A percentile compares a stretch with the other conserved stretches of the same genome.
phyloP scores from a whole-genome alignment of 1,284 basidiomycete genomes.

The Irpex lacteus region DNA sequence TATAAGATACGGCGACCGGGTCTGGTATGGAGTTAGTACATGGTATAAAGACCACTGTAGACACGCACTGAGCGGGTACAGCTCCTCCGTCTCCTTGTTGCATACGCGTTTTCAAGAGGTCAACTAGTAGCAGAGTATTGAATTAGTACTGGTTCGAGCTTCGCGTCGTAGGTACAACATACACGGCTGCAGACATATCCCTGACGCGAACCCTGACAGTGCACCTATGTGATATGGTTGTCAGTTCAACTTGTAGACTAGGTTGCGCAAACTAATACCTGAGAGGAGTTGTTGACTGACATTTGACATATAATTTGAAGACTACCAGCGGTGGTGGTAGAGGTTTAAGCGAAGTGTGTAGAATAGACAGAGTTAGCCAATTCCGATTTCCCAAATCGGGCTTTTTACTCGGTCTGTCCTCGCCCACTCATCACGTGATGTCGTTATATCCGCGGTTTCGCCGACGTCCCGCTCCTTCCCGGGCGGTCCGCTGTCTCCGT shows the following conservation, averaged over 20 bases:
- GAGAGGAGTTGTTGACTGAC: constrained; percentile 71
- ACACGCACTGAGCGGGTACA: constrained; percentile 6
- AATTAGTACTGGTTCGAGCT: no score
- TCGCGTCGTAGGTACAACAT: constrained; percentile 22
- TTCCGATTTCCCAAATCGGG: no score
- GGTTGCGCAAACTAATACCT: constrained; percentile 37
- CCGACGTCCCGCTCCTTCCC: no score
- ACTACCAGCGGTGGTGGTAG: no score
- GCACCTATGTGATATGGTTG: constrained; percentile 45
- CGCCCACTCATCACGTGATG: no score
- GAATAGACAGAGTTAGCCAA: no score
- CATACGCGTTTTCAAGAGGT: constrained; percentile 84
- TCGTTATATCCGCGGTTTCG: no score
- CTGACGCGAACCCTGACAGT: constrained; percentile 72
- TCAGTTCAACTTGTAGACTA: constrained; percentile 1
- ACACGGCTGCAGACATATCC: constrained; percentile 78
- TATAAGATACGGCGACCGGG: constrained; percentile 40
- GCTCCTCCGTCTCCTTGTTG: constrained; percentile 65
- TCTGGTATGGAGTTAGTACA: constrained; percentile 22
- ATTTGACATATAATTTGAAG: constrained; percentile 51
- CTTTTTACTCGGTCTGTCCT: no score
- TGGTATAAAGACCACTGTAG: background rate
- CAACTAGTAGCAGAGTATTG: constrained; percentile 40
- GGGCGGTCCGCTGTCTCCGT: no score
- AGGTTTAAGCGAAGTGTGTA: no score